A percentile compares a stretch with the other conserved stretches of the same genome.
These are phyloP conservation scores for Xylaria hypoxylon DNA, from an alignment of 2,329 filamentous ascomycete genomes.

Conservation along the genomic window DNA sequence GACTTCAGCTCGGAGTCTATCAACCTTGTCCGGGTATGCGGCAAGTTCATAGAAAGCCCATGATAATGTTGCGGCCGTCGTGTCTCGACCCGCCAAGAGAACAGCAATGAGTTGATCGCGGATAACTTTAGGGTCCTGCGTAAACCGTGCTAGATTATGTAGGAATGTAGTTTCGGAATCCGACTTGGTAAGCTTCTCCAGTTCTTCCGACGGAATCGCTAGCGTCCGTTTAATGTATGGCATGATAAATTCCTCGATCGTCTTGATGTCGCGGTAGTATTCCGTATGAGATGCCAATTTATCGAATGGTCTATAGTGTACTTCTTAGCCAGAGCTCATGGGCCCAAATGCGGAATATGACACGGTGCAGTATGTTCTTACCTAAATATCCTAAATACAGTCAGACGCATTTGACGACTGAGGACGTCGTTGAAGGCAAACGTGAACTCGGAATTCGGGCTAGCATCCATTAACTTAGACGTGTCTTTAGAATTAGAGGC, in stretches of 20 bases:
- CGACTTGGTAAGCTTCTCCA: slow-evolving; percentile 74
- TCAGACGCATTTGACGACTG: slow-evolving; percentile 70
- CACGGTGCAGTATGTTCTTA: neutral
- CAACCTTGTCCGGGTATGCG: slow-evolving; percentile 65
- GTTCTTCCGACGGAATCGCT: slow-evolving; percentile 69
- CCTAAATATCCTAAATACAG: slow-evolving; percentile 55
- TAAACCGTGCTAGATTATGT: slow-evolving; percentile 78
- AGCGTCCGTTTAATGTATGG: slow-evolving; percentile 75
- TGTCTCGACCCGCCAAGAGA: slow-evolving; percentile 77
- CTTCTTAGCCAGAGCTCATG: slow-evolving; percentile 1
- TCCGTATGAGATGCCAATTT: slow-evolving; percentile 65
- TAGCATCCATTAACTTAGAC: slow-evolving; percentile 42
- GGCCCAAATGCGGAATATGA: neutral
- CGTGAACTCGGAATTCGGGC: slow-evolving; percentile 70
- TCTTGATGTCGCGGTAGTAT: slow-evolving; percentile 69
- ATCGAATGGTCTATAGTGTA: slow-evolving; percentile 64
- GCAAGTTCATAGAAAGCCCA: slow-evolving; percentile 76
- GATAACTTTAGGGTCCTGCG: slow-evolving; percentile 69
- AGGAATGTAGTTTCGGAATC: slow-evolving; percentile 78
- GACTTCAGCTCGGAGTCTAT: slow-evolving; percentile 72
- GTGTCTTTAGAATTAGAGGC: neutral
- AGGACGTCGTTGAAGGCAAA: slow-evolving; percentile 77
- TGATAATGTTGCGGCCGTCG: slow-evolving; percentile 73
- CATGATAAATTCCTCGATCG: slow-evolving; percentile 76
- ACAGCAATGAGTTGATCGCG: slow-evolving; percentile 80